Evolutionary conservation across 2,329 filamentous ascomycete genomes (phyloP), one percentile per base, ranked within the genome.

Genomic region (Talaromyces atroroseus): DNA sequence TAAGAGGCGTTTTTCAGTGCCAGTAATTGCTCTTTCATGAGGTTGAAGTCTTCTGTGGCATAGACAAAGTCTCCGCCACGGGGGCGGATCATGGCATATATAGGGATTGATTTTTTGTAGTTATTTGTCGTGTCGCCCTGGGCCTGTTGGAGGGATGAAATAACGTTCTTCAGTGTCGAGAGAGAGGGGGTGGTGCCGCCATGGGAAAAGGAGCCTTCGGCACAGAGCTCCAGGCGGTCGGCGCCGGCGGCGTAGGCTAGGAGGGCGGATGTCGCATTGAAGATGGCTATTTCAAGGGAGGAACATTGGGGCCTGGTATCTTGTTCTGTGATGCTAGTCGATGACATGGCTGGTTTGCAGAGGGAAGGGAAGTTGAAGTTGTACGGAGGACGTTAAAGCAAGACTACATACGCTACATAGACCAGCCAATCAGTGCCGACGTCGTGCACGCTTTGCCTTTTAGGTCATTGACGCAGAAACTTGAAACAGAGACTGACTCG

Each of bases 81-180:
- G 11, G 38, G 78, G 1, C 81, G 74, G 56, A 82, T 77, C 80
- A 83, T 82, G 32, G 80, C 69, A 59, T 78, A 75, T 18, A 82
- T 68, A 0, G 80, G 78, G 46, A 76, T 71, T 5, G 49, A 34
- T 6, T 44, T 11, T 18, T 29, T 29, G 7, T 21, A n/a, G n/a
- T 36, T 46, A 68, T 53, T 52, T 63, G 47, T 55, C 63, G 21
- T 59, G 61, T 63, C 60, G 70, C 52, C 66, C 61, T 18, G 59
- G 49, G 21, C 12, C 36, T 57, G 24, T n/a, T 72, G 56, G 64
- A 61, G 1, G 61, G 63, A 8, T 60, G 62, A 6, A 52, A 61
- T 20, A 20, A 49, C 26, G 60, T 65, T 23, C 58, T 66, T 45
- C 51, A 64, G 55, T 29, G 67, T 57, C 63, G 45, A 26, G 60